Conservation (phyloP, 805 yeast species). For the Candida methanosorbosa region DNA sequence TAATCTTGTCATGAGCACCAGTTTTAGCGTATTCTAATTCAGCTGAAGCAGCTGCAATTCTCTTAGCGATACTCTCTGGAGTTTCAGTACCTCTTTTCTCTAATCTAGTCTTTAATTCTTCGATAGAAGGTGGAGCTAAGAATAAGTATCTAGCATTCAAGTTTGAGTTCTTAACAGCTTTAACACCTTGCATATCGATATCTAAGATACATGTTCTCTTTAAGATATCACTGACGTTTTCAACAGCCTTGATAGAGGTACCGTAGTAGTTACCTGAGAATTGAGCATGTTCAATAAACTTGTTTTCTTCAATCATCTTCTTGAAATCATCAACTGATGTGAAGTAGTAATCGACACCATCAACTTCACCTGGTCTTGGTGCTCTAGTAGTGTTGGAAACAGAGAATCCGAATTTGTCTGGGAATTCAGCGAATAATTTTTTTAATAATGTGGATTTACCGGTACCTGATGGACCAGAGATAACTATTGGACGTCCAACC, state of each 20-base stretch:
- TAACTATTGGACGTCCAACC: conserved; percentile 73
- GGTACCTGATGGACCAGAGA: conserved; percentile 95
- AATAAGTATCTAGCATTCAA: conserved; percentile 82
- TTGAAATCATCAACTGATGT: conserved; percentile 74
- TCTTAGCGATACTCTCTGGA: conserved; percentile 70
- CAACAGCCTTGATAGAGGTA: conserved; percentile 79
- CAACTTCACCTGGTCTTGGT: conserved; percentile 86
- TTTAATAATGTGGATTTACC: conserved; percentile 94
- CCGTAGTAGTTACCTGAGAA: conserved; percentile 98
- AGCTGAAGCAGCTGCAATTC: conserved; percentile 78
- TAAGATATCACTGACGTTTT: conserved; percentile 49
- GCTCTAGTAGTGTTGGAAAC: conserved; percentile 87
- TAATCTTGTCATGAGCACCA: conserved; percentile 85
- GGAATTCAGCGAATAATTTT: conserved; percentile 82
- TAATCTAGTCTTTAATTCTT: conserved; percentile 65
- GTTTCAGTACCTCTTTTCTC: conserved; percentile 94
- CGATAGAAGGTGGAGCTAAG: conserved; percentile 88
- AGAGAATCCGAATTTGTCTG: conserved; percentile 86
- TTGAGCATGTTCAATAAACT: conserved; percentile 96
- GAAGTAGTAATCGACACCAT: conserved; percentile 89
- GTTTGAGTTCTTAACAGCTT: conserved; percentile 74
- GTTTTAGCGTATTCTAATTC: conserved; percentile 85
- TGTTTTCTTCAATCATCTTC: conserved; percentile 58
- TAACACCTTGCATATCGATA: conserved; percentile 99
- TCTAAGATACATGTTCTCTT: conserved; percentile 85